These are phyloP conservation scores for Fusarium heterosporum DNA, from an alignment of 2,329 filamentous ascomycete genomes.

Conservation along the genomic window DNA sequence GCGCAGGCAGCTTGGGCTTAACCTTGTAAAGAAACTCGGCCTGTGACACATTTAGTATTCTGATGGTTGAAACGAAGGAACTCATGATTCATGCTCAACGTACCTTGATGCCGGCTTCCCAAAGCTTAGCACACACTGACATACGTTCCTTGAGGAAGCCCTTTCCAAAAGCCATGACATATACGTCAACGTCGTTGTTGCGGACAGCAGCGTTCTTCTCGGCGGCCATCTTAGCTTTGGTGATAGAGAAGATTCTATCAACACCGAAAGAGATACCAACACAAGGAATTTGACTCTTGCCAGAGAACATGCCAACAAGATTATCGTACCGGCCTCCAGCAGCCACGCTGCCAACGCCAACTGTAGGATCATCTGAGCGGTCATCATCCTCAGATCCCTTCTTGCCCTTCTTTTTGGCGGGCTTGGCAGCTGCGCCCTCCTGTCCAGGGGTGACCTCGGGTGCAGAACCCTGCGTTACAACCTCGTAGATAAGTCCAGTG, in stretches of 20 bases:
- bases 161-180: slow-evolving; percentile 94
- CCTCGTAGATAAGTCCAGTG: slow-evolving; percentile 91
- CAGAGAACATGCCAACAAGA: slow-evolving; percentile 92
- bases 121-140: slow-evolving; percentile 78
- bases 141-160: slow-evolving; percentile 88
- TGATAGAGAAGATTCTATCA: slow-evolving; percentile 94
- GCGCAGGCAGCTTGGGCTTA: slow-evolving; percentile 87
- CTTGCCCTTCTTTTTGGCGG: slow-evolving; percentile 63
- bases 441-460: slow-evolving; percentile 56
- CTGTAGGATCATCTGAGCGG: slow-evolving; percentile 79
- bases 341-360: slow-evolving; percentile 88
- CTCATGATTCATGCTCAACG: slow-evolving; percentile 28
- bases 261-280: slow-evolving; percentile 86
- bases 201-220: slow-evolving; percentile 64
- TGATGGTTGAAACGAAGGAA: slow-evolving; percentile 1
- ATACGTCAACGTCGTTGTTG: slow-evolving; percentile 85
- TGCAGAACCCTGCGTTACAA: slow-evolving; percentile 83
- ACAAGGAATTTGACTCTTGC: slow-evolving; percentile 79
- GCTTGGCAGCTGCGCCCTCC: slow-evolving; percentile 52
- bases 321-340: slow-evolving; percentile 94
- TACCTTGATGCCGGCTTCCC: slow-evolving; percentile 89
- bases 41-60: slow-evolving; percentile 52
- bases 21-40: slow-evolving; percentile 91
- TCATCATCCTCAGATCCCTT: slow-evolving; percentile 69
- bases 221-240: slow-evolving; percentile 76